Percentiles rank a stretch among this genome's conserved stretches.
phyloP scores from a whole-genome alignment of 2,329 filamentous ascomycete species.

The Cordyceps farinosa region DNA sequence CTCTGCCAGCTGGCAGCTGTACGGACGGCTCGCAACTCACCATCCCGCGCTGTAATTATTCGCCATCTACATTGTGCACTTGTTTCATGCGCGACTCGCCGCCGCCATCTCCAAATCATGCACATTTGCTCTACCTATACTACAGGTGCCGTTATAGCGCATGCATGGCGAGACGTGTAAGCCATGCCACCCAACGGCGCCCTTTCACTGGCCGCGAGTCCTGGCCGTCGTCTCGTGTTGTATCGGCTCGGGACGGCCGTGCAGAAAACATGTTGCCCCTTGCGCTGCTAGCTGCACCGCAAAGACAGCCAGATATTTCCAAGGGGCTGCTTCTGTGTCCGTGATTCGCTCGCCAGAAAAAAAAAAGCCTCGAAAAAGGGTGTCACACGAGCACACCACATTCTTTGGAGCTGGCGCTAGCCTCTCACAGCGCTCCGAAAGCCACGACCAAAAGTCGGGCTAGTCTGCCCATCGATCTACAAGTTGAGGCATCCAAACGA shows the following conservation, averaged over 20 bases:
- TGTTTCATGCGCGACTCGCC: background rate
- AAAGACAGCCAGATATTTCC: background rate
- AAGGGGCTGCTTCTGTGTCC: background rate
- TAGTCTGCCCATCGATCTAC: background rate
- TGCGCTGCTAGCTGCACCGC: background rate
- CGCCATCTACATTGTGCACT: background rate
- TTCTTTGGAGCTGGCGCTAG: background rate
- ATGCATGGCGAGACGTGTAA: background rate
- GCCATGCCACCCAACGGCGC: background rate
- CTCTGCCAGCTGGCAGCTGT: background rate
- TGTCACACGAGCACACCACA: conserved; percentile 6
- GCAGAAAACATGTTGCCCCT: background rate
- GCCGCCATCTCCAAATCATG: background rate
- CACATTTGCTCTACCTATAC: background rate
- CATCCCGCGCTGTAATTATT: background rate
- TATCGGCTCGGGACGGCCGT: background rate
- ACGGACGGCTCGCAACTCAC: background rate
- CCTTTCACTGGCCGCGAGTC: background rate
- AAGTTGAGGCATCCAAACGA: background rate
- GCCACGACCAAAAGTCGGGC: background rate
- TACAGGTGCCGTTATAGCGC: background rate
- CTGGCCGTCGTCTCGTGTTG: background rate
- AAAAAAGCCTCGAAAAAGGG: no score
- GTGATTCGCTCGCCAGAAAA: background rate
- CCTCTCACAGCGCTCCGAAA: background rate